phyloP scores from a whole-genome alignment of 495 filamentous ascomycete genomes.

The Talaromyces trachyspermus region DNA sequence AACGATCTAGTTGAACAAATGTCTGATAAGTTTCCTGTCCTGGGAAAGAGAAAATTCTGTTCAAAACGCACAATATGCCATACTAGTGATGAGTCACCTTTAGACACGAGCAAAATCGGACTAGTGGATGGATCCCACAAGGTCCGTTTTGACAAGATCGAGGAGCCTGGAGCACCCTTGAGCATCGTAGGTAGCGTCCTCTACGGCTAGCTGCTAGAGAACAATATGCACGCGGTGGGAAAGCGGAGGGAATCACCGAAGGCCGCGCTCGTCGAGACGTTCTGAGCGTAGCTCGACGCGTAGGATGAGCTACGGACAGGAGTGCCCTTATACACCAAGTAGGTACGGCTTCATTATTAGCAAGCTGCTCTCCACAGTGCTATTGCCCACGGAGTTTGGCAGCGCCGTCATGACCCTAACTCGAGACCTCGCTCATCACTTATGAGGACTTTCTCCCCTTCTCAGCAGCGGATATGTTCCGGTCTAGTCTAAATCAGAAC shows the following conservation, averaged over 20 bases:
- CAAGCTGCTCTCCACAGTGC: not conserved
- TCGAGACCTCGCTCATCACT: constrained; percentile 19
- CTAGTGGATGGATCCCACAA: constrained; percentile 28
- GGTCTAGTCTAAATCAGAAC: constrained; percentile 23
- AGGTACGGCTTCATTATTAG: not conserved
- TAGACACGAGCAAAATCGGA: not conserved
- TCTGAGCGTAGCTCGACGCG: not conserved
- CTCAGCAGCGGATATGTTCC: constrained; percentile 37
- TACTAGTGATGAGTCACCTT: not conserved
- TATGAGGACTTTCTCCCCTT: constrained; percentile 40
- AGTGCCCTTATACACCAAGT: not conserved
- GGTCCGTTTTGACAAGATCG: constrained; percentile 38
- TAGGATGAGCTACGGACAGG: not conserved
- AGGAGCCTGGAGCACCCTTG: constrained; percentile 34
- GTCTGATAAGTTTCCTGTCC: constrained; percentile 38
- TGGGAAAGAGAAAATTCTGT: constrained; percentile 31
- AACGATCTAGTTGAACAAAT: constrained; percentile 30
- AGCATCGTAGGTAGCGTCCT: constrained; percentile 30
- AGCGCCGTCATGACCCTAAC: not conserved
- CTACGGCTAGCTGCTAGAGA: constrained; percentile 28
- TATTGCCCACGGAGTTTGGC: not conserved
- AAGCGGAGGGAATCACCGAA: not conserved
- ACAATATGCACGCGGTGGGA: not conserved
- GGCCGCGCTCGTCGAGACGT: not conserved
- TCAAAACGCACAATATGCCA: constrained; percentile 13